Conservation (phyloP, 2,329 filamentous ascomycete species). For the Colletotrichum noveboracense region DNA sequence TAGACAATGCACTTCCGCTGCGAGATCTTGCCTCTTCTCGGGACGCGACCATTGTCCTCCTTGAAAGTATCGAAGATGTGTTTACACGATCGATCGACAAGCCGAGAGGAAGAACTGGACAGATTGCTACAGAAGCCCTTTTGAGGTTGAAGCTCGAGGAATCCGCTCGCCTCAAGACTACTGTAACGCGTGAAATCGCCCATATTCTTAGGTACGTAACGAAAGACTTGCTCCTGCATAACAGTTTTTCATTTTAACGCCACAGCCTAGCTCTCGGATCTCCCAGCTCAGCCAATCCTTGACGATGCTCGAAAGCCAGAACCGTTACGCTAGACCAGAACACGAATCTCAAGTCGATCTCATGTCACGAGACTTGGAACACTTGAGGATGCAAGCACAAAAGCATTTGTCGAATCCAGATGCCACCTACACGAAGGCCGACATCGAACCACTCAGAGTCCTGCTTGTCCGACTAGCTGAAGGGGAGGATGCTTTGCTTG, state of each 20-base stretch:
- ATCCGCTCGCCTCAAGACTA: background rate
- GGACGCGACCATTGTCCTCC: background rate
- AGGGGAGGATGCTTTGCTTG: background rate
- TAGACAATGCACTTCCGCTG: background rate
- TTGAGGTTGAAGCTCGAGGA: background rate
- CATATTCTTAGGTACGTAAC: background rate
- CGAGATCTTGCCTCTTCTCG: background rate
- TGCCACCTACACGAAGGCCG: background rate
- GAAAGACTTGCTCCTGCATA: background rate
- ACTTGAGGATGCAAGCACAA: background rate
- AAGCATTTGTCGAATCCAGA: background rate
- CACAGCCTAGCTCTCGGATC: background rate
- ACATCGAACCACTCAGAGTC: background rate
- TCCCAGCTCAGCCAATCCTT: background rate
- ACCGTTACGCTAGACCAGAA: background rate
- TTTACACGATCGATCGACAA: background rate
- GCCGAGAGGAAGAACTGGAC: background rate
- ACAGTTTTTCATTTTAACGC: background rate
- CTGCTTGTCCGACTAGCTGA: background rate
- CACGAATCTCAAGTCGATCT: background rate
- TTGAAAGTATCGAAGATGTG: background rate
- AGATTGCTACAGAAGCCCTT: background rate
- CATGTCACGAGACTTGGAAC: background rate
- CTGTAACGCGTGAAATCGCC: background rate
- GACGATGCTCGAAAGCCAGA: background rate